These are phyloP conservation scores for Lycium barbarum DNA, from an alignment of 257 asterid species.

Conservation along the genomic window DNA sequence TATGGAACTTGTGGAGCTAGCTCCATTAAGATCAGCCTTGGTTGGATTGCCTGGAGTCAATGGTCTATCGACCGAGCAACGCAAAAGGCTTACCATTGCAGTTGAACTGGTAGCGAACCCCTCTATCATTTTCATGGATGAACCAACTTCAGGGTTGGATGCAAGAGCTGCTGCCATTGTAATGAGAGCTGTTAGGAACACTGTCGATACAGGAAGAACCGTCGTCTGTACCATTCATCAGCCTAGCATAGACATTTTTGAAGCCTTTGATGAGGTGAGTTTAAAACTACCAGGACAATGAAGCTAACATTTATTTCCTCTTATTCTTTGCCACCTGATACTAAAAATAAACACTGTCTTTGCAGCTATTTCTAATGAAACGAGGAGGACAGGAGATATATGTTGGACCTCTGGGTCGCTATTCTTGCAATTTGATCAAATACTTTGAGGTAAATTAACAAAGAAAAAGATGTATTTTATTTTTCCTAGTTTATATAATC, in stretches of 20 bases:
- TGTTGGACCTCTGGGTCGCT: constrained; percentile 67
- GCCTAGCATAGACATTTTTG: constrained; percentile 76
- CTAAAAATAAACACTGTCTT: not conserved
- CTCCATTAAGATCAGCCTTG: constrained; percentile 52
- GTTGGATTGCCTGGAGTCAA: constrained; percentile 70
- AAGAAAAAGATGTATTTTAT: not conserved
- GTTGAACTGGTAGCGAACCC: constrained; percentile 76
- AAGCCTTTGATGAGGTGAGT: constrained; percentile 67
- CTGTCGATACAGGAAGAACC: constrained; percentile 69
- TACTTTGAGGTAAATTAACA: constrained; percentile 56
- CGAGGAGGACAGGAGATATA: constrained; percentile 79
- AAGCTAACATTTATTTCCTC: not conserved
- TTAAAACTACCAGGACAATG: not conserved
- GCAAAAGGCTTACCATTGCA: constrained; percentile 74
- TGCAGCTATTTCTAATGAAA: constrained; percentile 60
- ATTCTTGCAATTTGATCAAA: constrained; percentile 52
- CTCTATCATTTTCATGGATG: constrained; percentile 77
- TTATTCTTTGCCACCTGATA: not conserved
- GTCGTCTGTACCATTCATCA: constrained; percentile 81
- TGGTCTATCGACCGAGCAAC: constrained; percentile 74
- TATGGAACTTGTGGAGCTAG: constrained; percentile 71
- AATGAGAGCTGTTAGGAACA: constrained; percentile 72
- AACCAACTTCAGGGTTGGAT: constrained; percentile 72
- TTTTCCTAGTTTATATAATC: not conserved
- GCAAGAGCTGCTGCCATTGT: constrained; percentile 82